phyloP scores from a whole-genome alignment of 495 filamentous ascomycete genomes.

The Penicillium riverlandense region DNA sequence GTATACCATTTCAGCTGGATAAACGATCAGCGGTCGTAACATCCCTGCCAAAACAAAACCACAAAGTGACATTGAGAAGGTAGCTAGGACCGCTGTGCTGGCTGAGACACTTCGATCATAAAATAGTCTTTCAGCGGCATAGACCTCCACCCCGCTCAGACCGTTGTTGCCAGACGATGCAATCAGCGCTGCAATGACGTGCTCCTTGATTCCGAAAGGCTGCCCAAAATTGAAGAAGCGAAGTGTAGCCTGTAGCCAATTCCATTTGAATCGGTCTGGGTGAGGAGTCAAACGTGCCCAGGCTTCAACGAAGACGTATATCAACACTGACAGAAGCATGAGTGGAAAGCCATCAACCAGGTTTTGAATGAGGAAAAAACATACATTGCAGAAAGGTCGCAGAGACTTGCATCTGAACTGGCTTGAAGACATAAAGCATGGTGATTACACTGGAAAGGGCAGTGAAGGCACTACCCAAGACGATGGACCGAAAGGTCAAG shows the following conservation, averaged over 20 bases:
- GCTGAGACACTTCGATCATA: slow-evolving; percentile 4
- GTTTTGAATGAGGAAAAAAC: background rate
- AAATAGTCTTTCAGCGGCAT: slow-evolving; percentile 7
- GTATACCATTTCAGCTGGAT: slow-evolving; percentile 16
- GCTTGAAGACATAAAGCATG: slow-evolving; percentile 26
- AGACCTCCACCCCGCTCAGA: slow-evolving; percentile 7
- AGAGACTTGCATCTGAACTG: slow-evolving; percentile 15
- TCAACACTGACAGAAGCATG: slow-evolving; percentile 6
- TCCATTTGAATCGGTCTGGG: slow-evolving; percentile 11
- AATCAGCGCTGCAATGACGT: slow-evolving; percentile 11
- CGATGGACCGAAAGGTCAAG: slow-evolving; percentile 20
- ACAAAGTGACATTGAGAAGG: slow-evolving; percentile 8
- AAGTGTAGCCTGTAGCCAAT: slow-evolving; percentile 12
- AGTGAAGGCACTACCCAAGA: slow-evolving; percentile 19
- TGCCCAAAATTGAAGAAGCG: slow-evolving; percentile 14
- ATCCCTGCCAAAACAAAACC: slow-evolving; percentile 27
- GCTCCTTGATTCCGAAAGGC: slow-evolving; percentile 14
- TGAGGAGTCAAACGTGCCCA: slow-evolving; percentile 15
- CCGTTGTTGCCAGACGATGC: slow-evolving; percentile 14
- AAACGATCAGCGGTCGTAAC: slow-evolving; percentile 11
- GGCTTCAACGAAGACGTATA: slow-evolving; percentile 17
- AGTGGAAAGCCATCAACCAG: too few relatives aligned
- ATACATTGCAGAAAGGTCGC: slow-evolving; percentile 20
- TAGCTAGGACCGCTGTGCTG: slow-evolving; percentile 5
- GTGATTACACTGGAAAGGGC: slow-evolving; percentile 26